Conservation (phyloP, 1,139 yeast species). For the Kurtzmaniella quercitrusa region DNA sequence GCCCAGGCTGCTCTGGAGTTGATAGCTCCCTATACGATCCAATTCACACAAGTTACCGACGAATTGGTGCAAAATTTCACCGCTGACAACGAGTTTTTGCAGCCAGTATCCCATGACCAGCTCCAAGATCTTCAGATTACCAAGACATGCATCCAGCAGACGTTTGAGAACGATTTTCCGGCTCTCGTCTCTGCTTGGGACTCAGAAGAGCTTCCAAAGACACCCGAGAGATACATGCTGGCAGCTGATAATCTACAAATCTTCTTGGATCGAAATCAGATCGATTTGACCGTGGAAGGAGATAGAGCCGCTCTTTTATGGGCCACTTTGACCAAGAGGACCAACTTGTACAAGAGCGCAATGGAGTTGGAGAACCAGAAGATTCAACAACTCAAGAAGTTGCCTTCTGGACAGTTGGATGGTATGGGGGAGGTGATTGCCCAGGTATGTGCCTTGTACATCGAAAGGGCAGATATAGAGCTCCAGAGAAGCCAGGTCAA, state of each 20-base stretch:
- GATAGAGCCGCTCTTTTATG: slow-evolving; percentile 22
- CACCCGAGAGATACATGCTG: slow-evolving; percentile 33
- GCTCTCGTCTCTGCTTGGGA: slow-evolving; percentile 23
- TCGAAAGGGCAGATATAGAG: slow-evolving; percentile 52
- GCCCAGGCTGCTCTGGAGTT: slow-evolving; percentile 6
- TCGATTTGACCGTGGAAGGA: slow-evolving; percentile 13
- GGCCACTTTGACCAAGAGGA: slow-evolving; percentile 38
- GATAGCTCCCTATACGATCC: slow-evolving; percentile 15
- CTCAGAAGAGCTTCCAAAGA: slow-evolving; percentile 17
- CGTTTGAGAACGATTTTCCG: slow-evolving; percentile 15
- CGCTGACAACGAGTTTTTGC: slow-evolving; percentile 20
- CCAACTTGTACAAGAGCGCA: slow-evolving; percentile 32
- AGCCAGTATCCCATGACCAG: slow-evolving; percentile 21
- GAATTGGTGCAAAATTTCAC: slow-evolving; percentile 21
- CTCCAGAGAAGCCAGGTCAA: slow-evolving; percentile 40
- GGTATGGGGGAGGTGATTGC: slow-evolving; percentile 35
- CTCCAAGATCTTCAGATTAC: slow-evolving; percentile 21
- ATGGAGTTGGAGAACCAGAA: slow-evolving; percentile 26
- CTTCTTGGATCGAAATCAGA: slow-evolving; percentile 34
- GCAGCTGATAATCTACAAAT: slow-evolving; percentile 44
- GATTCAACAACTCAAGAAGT: slow-evolving; percentile 16
- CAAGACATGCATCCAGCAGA: slow-evolving; percentile 20
- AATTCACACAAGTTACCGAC: slow-evolving; percentile 18
- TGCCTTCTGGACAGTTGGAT: slow-evolving; percentile 14
- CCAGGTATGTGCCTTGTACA: slow-evolving; percentile 38